phyloP scores from a whole-genome alignment of 163 green algal species.

The Scenedesmus sp. region DNA sequence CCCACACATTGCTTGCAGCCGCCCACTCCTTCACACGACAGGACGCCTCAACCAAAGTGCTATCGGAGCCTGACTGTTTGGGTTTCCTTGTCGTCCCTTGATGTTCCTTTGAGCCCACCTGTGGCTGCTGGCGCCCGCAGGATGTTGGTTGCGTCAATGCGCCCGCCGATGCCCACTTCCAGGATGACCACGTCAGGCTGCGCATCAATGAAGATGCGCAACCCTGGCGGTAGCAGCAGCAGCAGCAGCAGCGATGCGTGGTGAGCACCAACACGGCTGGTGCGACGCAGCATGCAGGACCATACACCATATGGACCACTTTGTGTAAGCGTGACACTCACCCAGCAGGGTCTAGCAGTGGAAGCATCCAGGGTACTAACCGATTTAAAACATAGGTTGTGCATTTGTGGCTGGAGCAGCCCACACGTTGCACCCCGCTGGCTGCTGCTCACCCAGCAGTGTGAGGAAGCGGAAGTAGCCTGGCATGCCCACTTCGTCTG shows the following conservation, averaged over 20 bases:
- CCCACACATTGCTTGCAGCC: no score
- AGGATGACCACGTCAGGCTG: conserved; percentile 87
- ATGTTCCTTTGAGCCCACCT: conserved; percentile 23
- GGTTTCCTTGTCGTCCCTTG: no score
- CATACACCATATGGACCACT: no score
- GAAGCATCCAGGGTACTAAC: not conserved
- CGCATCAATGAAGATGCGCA: conserved; percentile 80
- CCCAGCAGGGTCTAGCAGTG: not conserved
- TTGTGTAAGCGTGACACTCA: not conserved
- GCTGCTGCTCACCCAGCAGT: conserved; percentile 81
- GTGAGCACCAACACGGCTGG: no score
- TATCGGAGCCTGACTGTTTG: no score
- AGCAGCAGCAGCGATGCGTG: conserved; percentile 28
- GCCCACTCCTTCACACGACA: no score
- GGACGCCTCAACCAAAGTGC: not conserved
- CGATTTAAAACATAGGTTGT: not conserved
- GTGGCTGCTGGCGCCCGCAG: conserved; percentile 29
- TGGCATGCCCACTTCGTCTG: conserved; percentile 84
- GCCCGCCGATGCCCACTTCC: conserved; percentile 97
- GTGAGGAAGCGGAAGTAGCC: conserved; percentile 98
- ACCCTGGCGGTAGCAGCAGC: conserved; percentile 59
- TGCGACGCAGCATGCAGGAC: no score
- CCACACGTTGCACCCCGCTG: no score
- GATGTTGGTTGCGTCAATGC: conserved; percentile 97
- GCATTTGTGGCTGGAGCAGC: no score